Evolutionary conservation across 2,329 filamentous ascomycete genomes (phyloP).

Genomic region (Fusarium succisae): DNA sequence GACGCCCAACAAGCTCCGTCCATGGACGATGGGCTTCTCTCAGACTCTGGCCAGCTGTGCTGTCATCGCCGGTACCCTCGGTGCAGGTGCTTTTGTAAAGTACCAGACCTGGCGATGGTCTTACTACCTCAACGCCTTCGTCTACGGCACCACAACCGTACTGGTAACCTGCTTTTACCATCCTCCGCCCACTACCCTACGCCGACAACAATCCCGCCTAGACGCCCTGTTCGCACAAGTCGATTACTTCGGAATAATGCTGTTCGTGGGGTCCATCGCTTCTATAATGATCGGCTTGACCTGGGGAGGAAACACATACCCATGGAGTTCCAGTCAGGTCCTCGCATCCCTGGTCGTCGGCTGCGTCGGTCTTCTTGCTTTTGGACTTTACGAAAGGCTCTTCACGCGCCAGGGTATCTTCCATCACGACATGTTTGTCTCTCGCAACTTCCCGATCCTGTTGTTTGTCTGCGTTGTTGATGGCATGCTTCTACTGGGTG

Average conservation of each 20-base stretch:
- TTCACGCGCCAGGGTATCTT: neutral
- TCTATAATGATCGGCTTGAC: neutral
- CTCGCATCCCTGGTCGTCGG: neutral
- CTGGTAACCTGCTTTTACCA: neutral
- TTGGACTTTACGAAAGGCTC: neutral
- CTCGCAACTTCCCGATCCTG: neutral
- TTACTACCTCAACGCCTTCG: neutral
- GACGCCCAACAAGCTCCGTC: neutral
- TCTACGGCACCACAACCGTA: neutral
- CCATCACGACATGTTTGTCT: neutral
- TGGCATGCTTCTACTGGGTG: neutral
- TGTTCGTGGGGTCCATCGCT: neutral
- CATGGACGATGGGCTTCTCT: neutral
- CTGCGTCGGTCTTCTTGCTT: neutral
- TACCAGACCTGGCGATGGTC: neutral
- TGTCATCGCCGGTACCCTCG: neutral
- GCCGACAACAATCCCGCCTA: neutral
- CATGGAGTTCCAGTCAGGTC: neutral
- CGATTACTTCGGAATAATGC: neutral
- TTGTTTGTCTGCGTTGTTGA: neutral
- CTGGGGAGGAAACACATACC: neutral
- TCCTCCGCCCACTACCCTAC: neutral
- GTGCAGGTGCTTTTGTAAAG: neutral
- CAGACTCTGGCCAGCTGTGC: neutral
- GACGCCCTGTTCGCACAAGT: neutral